Conservation (phyloP, 345 rosid species). For the Lumnitzera littorea region DNA sequence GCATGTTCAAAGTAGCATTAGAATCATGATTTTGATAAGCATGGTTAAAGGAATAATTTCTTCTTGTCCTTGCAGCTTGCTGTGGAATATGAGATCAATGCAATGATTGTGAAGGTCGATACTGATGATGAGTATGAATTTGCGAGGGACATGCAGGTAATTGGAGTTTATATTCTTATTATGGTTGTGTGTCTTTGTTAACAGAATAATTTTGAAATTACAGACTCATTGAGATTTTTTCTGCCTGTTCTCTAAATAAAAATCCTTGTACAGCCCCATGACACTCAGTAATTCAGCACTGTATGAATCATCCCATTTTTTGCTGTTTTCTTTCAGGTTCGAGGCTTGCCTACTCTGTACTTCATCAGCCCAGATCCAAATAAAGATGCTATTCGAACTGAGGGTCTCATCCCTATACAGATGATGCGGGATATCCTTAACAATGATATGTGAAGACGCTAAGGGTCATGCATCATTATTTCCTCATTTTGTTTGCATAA, state of each 20-base stretch:
- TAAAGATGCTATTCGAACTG: conserved; percentile 85
- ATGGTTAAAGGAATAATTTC: not conserved
- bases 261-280: not conserved
- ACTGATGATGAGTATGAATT: conserved; percentile 88
- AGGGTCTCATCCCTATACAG: conserved; percentile 81
- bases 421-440: conserved; percentile 89
- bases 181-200: no score
- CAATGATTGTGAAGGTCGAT: conserved; percentile 80
- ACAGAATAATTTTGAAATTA: not conserved
- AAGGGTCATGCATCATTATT: no score
- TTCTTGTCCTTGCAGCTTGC: conserved; percentile 50
- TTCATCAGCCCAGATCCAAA: conserved; percentile 84
- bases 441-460: conserved; percentile 56
- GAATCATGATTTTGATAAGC: no score
- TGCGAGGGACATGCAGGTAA: conserved; percentile 85
- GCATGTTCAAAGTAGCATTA: no score
- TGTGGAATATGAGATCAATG: conserved; percentile 77
- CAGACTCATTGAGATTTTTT: not conserved
- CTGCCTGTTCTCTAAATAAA: not conserved
- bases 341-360: conserved; percentile 79
- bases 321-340: conserved; percentile 42
- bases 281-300: no score
- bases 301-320: no score
- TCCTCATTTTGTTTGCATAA: no score
- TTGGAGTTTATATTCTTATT: not conserved